A percentile compares a stretch with the other conserved stretches of the same genome.
phyloP scores from a whole-genome alignment of 73 alveolate species.

The Uronychia setigera region DNA sequence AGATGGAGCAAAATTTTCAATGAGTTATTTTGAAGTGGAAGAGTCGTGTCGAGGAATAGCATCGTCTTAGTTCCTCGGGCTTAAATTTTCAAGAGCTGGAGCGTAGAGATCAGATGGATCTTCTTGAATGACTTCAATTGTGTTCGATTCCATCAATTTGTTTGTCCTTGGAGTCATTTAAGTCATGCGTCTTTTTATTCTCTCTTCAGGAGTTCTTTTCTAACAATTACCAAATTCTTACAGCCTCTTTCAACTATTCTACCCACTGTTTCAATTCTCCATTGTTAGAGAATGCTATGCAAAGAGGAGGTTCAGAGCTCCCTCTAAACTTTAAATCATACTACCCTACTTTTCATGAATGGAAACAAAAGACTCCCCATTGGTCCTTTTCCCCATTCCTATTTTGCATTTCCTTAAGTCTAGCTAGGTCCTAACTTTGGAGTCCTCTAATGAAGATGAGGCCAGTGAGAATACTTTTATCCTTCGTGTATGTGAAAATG shows the following conservation, averaged over 20 bases:
- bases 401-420: not conserved
- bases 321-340: not conserved
- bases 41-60: not conserved
- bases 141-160: not conserved
- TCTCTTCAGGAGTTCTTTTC: not conserved
- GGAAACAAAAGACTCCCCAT: not conserved
- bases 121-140: too few relatives aligned
- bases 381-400: not conserved
- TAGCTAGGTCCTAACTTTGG: not conserved
- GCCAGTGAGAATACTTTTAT: too few relatives aligned
- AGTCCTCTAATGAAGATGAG: too few relatives aligned
- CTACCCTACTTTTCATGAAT: not conserved
- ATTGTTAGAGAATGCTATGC: not conserved
- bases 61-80: not conserved
- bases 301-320: not conserved
- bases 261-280: not conserved
- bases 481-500: too few relatives aligned
- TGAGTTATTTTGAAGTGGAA: not conserved
- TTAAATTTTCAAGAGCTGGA: not conserved
- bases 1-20: not conserved
- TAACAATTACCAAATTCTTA: not conserved
- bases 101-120: too few relatives aligned
- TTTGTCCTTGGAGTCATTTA: not conserved
- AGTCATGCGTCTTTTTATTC: not conserved
- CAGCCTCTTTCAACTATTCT: not conserved